These are phyloP conservation scores for Ascochyta rabiei DNA, from an alignment of 2,329 filamentous ascomycete species.

Conservation along the genomic window DNA sequence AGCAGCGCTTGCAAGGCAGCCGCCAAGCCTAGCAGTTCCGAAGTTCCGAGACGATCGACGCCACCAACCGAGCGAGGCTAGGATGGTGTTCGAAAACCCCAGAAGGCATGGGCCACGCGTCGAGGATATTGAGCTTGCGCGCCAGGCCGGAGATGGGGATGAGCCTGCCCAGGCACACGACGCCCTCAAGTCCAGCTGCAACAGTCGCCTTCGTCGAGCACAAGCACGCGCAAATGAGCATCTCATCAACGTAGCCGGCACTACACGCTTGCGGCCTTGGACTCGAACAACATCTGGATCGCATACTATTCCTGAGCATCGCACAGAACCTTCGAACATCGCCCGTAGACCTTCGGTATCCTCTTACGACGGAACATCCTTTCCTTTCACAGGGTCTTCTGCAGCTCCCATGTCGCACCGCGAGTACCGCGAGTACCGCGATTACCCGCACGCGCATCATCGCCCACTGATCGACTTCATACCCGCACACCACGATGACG, in stretches of 20 bases:
- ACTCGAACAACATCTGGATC: not conserved
- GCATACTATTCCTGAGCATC: not conserved
- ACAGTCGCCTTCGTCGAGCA: not conserved
- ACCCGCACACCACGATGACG: constrained; percentile 29
- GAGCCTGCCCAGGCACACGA: not conserved
- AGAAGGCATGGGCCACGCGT: constrained; percentile 13
- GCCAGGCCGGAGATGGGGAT: constrained; percentile 7
- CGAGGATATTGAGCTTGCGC: constrained; percentile 3
- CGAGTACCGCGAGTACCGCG: constrained; percentile 28
- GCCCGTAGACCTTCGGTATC: not conserved
- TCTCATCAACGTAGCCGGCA: not conserved
- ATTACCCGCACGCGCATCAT: constrained; percentile 22
- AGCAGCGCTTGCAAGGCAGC: not conserved
- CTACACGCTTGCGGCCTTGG: constrained; percentile 7
- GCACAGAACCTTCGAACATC: not conserved
- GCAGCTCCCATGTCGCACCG: constrained; percentile 33
- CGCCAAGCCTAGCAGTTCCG: constrained; percentile 13
- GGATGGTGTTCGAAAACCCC: constrained; percentile 4
- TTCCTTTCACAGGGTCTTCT: not conserved
- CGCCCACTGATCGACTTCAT: constrained; percentile 42
- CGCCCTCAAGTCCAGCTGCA: not conserved
- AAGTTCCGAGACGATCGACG: constrained; percentile 12
- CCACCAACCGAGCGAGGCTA: constrained; percentile 13
- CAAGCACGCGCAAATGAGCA: constrained; percentile 1
- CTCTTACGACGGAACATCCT: not conserved